phyloP scores from a whole-genome alignment of 768 basidiomycete genomes.

The Russula lepida region DNA sequence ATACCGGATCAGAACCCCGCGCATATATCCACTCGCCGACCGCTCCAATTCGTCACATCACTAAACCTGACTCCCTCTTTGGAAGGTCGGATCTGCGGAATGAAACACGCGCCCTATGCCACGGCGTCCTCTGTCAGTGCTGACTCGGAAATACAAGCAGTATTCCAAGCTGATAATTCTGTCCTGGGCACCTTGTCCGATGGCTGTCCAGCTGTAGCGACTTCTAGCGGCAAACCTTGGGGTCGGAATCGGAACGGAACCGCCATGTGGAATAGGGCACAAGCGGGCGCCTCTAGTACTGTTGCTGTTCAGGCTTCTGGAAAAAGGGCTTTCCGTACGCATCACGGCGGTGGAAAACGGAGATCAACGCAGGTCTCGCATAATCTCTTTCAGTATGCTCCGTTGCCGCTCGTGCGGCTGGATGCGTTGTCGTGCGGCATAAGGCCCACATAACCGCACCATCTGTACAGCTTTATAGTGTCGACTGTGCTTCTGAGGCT shows the following conservation, averaged over 20 bases:
- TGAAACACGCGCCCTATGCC: neutral
- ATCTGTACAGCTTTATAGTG: too few relatives aligned
- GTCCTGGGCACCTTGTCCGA: neutral
- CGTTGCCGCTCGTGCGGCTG: slow-evolving; percentile 8
- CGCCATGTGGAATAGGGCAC: neutral
- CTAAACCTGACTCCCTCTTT: slow-evolving; percentile 1
- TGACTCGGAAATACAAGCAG: neutral
- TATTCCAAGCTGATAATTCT: neutral
- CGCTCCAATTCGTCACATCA: slow-evolving; percentile 14
- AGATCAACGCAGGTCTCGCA: neutral
- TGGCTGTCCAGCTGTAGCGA: neutral
- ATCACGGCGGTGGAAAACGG: neutral
- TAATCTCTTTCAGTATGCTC: slow-evolving; percentile 3
- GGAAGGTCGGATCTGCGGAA: neutral
- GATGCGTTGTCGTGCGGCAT: too few relatives aligned
- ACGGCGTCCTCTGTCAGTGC: neutral
- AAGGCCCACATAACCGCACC: too few relatives aligned
- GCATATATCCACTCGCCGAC: slow-evolving; percentile 15
- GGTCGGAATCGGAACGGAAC: neutral
- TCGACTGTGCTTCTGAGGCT: neutral
- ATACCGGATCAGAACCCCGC: neutral
- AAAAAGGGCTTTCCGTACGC: neutral
- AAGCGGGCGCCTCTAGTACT: neutral
- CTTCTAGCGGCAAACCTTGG: neutral
- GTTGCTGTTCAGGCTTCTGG: neutral